phyloP scores from a whole-genome alignment of 306 rosid species.

The Vigna mungo region DNA sequence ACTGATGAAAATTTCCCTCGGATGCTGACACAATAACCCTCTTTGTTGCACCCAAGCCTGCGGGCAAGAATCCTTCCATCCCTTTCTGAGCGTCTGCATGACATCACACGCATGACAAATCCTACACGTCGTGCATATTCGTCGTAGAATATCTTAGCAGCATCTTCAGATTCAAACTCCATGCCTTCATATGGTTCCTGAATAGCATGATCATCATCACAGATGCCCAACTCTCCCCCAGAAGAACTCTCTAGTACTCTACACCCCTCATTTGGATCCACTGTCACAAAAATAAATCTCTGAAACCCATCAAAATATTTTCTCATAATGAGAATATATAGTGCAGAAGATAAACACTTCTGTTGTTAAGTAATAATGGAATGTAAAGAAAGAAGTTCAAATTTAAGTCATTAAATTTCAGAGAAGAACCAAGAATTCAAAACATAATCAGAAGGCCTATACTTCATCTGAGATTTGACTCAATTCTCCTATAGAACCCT shows the following conservation, averaged over 20 bases:
- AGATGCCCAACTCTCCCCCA: constrained; percentile 47
- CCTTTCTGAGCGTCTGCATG: constrained; percentile 95
- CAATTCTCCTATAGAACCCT: constrained; percentile 20
- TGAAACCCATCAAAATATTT: constrained; percentile 33
- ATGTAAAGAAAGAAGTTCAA: constrained; percentile 8
- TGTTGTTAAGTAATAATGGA: not conserved
- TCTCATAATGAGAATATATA: constrained; percentile 19
- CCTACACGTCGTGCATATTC: constrained; percentile 84
- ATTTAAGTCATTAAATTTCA: constrained; percentile 10
- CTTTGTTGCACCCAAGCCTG: constrained; percentile 94
- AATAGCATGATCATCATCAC: constrained; percentile 57
- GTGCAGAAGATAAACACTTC: constrained; percentile 10
- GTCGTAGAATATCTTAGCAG: constrained; percentile 93
- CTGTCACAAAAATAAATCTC: constrained; percentile 57
- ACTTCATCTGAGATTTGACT: not conserved
- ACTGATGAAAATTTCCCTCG: constrained; percentile 79
- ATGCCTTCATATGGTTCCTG: constrained; percentile 84
- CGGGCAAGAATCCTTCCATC: constrained; percentile 98
- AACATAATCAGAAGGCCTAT: constrained; percentile 19
- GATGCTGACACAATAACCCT: constrained; percentile 83
- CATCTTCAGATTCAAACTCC: constrained; percentile 96
- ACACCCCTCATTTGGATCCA: constrained; percentile 67
- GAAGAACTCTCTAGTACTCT: constrained; percentile 58
- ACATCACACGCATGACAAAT: constrained; percentile 98
- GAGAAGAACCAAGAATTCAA: constrained; percentile 12